phyloP scores from a whole-genome alignment of 2,329 filamentous ascomycete genomes.

The Sarocladium kiliense region DNA sequence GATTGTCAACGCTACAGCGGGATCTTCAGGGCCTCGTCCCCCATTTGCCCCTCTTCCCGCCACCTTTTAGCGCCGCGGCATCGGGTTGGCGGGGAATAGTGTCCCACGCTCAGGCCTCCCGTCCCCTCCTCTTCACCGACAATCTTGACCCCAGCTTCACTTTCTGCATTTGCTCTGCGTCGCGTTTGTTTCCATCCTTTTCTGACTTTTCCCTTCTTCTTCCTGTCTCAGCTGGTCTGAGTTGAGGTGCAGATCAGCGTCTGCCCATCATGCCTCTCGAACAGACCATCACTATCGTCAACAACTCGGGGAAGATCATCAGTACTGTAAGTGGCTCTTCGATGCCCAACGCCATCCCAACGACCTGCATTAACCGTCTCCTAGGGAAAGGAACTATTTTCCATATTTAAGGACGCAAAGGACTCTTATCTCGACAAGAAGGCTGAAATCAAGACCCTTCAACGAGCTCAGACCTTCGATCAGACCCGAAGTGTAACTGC shows the following conservation, averaged over 20 bases:
- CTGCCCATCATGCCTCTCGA: slow-evolving; percentile 24
- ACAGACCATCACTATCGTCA: slow-evolving; percentile 76
- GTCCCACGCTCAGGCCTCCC: background rate
- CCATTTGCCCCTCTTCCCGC: slow-evolving; percentile 3
- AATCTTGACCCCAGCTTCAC: background rate
- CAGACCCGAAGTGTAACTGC: slow-evolving; percentile 17
- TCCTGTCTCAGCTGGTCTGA: slow-evolving; percentile 9
- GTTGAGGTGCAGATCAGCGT: slow-evolving; percentile 6
- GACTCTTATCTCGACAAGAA: slow-evolving; percentile 85
- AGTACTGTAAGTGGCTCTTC: slow-evolving; percentile 57
- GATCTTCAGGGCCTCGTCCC: slow-evolving; percentile 7
- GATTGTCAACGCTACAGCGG: background rate
- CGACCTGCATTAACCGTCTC: background rate
- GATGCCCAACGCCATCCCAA: background rate
- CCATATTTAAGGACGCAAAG: slow-evolving; percentile 88
- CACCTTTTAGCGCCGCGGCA: slow-evolving; percentile 3
- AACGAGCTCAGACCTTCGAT: slow-evolving; percentile 58
- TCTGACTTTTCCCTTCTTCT: slow-evolving; percentile 2
- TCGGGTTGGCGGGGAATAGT: background rate
- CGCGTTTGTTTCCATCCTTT: background rate
- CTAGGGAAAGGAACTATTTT: slow-evolving; percentile 83
- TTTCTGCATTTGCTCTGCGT: background rate
- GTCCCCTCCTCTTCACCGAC: background rate
- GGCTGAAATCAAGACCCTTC: slow-evolving; percentile 49
- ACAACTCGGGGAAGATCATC: slow-evolving; percentile 76